Conservation (phyloP, 2,329 filamentous ascomycete genomes). For the Colletotrichum melonis region DNA sequence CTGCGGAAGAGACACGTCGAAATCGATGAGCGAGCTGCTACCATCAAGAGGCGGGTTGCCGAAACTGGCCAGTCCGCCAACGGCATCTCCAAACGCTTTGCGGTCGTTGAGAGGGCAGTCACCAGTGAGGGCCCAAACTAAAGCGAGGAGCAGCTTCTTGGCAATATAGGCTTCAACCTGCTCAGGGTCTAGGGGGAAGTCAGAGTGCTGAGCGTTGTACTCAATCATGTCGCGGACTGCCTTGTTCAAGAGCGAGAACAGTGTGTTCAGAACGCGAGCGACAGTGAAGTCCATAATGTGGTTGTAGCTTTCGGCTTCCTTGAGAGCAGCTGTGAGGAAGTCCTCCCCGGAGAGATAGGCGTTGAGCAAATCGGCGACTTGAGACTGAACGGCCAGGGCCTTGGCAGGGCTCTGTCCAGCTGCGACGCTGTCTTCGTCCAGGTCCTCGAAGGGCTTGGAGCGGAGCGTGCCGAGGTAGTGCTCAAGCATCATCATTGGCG, state of each 20-base stretch:
- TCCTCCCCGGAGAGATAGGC: conserved; percentile 81
- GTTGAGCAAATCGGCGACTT: conserved; percentile 83
- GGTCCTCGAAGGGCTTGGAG: conserved; percentile 88
- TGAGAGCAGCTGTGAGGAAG: conserved; percentile 82
- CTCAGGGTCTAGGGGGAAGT: conserved; percentile 91
- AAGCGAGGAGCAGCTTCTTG: conserved; percentile 91
- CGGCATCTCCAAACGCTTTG: conserved; percentile 87
- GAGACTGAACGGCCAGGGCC: conserved; percentile 80
- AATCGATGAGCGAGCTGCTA: conserved; percentile 91
- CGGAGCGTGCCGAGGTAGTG: conserved; percentile 90
- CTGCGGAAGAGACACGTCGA: conserved; percentile 87
- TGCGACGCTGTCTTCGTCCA: conserved; percentile 90
- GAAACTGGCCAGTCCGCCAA: conserved; percentile 85
- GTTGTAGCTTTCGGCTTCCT: conserved; percentile 80
- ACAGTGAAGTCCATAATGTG: conserved; percentile 99
- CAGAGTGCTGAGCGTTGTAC: conserved; percentile 93
- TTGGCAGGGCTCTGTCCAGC: conserved; percentile 82
- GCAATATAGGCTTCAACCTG: conserved; percentile 90
- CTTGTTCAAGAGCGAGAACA: conserved; percentile 97
- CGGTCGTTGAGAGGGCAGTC: conserved; percentile 91
- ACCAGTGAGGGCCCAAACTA: conserved; percentile 96
- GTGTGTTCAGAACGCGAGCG: conserved; percentile 87
- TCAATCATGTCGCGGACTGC: conserved; percentile 91
- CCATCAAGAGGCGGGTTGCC: conserved; percentile 85
- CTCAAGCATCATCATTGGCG: conserved; percentile 88